Evolutionary conservation across 2,329 filamentous ascomycete species (phyloP).

Genomic region (Colletotrichum sidae): DNA sequence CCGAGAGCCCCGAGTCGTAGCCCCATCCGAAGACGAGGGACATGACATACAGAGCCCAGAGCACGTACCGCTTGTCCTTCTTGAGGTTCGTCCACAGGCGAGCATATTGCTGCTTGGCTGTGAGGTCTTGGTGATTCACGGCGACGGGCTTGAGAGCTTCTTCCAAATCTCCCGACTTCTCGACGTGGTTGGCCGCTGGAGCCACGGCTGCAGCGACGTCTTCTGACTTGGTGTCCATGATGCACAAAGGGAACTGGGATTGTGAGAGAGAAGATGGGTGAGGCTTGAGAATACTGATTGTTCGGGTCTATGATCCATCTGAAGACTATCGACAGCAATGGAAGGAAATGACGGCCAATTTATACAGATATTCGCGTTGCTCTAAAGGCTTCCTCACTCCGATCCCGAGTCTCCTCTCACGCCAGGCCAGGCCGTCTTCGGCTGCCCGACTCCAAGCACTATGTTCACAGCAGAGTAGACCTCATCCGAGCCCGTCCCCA

Average conservation of each 20-base stretch:
- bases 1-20: conserved; percentile 50
- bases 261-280: neutral
- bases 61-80: conserved; percentile 43
- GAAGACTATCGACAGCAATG: no score
- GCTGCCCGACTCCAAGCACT: no score
- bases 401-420: no score
- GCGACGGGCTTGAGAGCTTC: neutral
- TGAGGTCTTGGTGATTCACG: conserved; percentile 36
- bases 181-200: conserved; percentile 17
- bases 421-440: no score
- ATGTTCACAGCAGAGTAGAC: no score
- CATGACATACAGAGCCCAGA: conserved; percentile 46
- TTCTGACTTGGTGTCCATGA: conserved; percentile 14
- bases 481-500: conserved; percentile 2
- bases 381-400: no score
- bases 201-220: conserved; percentile 2
- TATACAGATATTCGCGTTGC: no score
- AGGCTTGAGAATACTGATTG: neutral
- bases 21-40: conserved; percentile 50
- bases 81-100: conserved; percentile 44
- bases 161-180: neutral
- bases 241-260: neutral
- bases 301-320: no score
- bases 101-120: conserved; percentile 43
- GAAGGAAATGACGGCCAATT: no score